phyloP scores from a whole-genome alignment of 352 stramenopile species.

The Phytophthora ohioensis region DNA sequence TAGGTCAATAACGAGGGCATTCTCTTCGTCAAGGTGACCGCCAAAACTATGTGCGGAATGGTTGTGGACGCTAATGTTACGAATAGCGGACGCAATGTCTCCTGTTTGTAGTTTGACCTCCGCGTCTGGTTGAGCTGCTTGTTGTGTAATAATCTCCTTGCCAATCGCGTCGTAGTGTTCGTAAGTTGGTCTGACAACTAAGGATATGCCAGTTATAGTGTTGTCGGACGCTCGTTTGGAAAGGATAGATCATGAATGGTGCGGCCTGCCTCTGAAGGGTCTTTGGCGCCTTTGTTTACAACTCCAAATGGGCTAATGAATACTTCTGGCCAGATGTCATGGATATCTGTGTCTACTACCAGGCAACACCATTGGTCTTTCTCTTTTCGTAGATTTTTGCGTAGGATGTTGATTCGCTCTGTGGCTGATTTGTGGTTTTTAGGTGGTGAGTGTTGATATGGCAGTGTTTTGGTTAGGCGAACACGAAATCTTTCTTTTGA shows the following conservation, averaged over 20 bases:
- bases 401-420: no score
- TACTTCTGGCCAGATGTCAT: background rate
- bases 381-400: background rate
- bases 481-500: background rate
- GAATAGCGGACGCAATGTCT: background rate
- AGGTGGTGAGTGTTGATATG: background rate
- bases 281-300: background rate
- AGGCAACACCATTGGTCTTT: background rate
- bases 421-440: no score
- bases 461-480: background rate
- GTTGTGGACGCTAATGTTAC: background rate
- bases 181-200: background rate
- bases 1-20: background rate
- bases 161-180: background rate
- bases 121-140: background rate
- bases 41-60: background rate
- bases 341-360: background rate
- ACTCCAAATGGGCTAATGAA: background rate
- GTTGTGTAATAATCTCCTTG: background rate
- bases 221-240: background rate
- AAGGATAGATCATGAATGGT: background rate
- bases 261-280: background rate
- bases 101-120: background rate
- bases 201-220: background rate
- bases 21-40: background rate